A percentile compares a stretch with the other conserved stretches of the same genome.
phyloP scores from a whole-genome alignment of 1,139 yeast species.

The Taphrina confusa region DNA sequence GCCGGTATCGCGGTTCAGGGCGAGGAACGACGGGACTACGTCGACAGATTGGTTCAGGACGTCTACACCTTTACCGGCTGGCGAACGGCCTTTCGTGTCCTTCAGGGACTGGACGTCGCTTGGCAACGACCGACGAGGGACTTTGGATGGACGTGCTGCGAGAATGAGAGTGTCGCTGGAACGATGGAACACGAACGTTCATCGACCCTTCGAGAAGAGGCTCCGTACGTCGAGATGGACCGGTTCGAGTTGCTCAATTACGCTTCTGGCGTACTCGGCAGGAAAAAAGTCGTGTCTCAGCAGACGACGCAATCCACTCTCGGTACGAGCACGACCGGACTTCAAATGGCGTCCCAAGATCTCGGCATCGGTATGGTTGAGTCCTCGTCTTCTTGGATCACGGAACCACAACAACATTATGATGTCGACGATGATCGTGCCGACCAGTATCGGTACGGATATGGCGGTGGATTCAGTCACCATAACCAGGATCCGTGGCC shows the following conservation, averaged over 20 bases:
- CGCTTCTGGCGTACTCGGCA: constrained; percentile 21
- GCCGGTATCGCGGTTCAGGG: constrained; percentile 11
- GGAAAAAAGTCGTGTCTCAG: constrained; percentile 1
- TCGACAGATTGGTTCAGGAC: constrained; percentile 22
- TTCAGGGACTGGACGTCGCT: constrained; percentile 23
- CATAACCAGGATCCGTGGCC: constrained; percentile 1
- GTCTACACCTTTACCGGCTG: constrained; percentile 25
- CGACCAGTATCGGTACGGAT: neutral
- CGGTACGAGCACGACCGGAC: too few relatives aligned
- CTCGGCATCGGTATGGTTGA: too few relatives aligned
- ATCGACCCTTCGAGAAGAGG: too few relatives aligned
- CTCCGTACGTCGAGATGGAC: constrained; percentile 20
- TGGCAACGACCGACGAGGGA: constrained; percentile 15
- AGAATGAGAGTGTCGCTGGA: neutral
- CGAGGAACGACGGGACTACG: constrained; percentile 22
- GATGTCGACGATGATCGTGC: too few relatives aligned
- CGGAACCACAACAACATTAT: too few relatives aligned
- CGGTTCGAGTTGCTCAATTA: constrained; percentile 10
- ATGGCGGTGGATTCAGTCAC: neutral
- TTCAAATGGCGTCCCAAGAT: too few relatives aligned
- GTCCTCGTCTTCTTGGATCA: too few relatives aligned
- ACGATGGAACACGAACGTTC: neutral
- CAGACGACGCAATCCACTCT: too few relatives aligned
- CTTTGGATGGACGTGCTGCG: constrained; percentile 7
- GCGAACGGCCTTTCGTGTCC: constrained; percentile 26